A percentile compares a stretch with the other conserved stretches of the same genome.
These are phyloP conservation scores for Claviceps monticola DNA, from an alignment of 2,329 filamentous ascomycete species.

Conservation along the genomic window DNA sequence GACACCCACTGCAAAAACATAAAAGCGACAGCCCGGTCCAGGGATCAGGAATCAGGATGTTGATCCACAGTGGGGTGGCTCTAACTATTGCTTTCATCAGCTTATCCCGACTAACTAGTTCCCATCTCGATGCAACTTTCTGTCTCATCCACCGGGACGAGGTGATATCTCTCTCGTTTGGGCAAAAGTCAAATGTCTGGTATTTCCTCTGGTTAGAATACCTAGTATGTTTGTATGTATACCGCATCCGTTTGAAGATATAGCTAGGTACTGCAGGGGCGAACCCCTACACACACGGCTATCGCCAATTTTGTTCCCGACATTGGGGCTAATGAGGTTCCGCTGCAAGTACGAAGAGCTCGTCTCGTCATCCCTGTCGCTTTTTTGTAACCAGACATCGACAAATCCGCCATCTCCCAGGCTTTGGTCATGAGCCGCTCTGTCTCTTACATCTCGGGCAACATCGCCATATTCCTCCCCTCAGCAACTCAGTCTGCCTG, in stretches of 20 bases:
- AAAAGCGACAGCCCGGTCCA: too few species aligned
- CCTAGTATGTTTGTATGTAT: too few species aligned
- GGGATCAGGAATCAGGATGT: too few species aligned
- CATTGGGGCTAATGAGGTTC: not conserved
- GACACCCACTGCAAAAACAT: too few species aligned
- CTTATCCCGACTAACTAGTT: too few species aligned
- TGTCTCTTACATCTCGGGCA: not conserved
- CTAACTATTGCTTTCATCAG: too few species aligned
- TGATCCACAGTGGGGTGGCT: too few species aligned
- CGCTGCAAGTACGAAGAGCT: not conserved
- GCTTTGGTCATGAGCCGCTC: not conserved
- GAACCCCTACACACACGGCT: not conserved
- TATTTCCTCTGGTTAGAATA: too few species aligned
- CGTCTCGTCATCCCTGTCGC: conserved; percentile 1
- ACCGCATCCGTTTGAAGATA: not conserved
- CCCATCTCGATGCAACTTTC: too few species aligned
- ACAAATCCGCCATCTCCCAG: not conserved
- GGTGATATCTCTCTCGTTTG: too few species aligned
- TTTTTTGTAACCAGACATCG: not conserved
- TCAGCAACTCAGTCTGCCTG: not conserved
- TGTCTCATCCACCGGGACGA: too few species aligned
- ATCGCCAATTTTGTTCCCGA: not conserved
- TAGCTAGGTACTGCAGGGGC: not conserved
- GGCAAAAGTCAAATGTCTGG: too few species aligned
- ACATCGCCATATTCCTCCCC: not conserved